Conservation (phyloP, 495 filamentous ascomycete species). For the Terfezia boudieri region DNA sequence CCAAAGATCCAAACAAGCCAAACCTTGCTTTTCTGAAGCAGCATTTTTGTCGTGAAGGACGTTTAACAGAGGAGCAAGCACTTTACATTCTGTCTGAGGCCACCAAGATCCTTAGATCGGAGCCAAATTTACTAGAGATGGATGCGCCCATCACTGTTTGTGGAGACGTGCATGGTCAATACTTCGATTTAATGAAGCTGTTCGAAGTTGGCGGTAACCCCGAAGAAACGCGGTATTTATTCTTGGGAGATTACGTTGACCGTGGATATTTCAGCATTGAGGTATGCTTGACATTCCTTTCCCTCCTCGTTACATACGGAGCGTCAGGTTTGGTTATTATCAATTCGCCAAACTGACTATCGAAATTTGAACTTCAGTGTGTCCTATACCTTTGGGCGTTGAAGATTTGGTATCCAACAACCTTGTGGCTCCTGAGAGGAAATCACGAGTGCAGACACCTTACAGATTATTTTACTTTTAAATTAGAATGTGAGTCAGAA, state of each 20-base stretch:
- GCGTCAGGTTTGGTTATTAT: neutral
- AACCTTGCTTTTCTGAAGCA: constrained; percentile 89
- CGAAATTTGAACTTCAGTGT: constrained; percentile 30
- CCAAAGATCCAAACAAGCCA: constrained; percentile 66
- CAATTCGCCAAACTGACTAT: neutral
- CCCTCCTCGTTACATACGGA: no score
- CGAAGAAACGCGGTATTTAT: constrained; percentile 85
- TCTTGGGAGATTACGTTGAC: constrained; percentile 94
- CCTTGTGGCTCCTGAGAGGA: constrained; percentile 85
- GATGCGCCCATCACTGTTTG: constrained; percentile 99
- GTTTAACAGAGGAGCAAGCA: constrained; percentile 89
- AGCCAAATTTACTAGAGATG: constrained; percentile 96
- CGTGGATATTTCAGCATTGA: constrained; percentile 98
- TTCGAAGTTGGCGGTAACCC: constrained; percentile 97
- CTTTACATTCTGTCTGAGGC: constrained; percentile 80
- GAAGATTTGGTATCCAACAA: constrained; percentile 98
- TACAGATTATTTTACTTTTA: constrained; percentile 99
- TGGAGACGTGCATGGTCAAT: constrained; percentile 95
- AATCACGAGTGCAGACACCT: constrained; percentile 98
- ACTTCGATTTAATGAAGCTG: constrained; percentile 97
- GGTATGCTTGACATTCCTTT: constrained; percentile 22
- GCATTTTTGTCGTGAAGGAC: constrained; percentile 92
- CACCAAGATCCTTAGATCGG: constrained; percentile 56
- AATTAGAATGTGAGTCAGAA: constrained; percentile 51
- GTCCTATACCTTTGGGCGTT: constrained; percentile 93